These are phyloP conservation scores for Nicotiana noctiflora DNA, from an alignment of 257 asterid genomes.

Conservation along the genomic window DNA sequence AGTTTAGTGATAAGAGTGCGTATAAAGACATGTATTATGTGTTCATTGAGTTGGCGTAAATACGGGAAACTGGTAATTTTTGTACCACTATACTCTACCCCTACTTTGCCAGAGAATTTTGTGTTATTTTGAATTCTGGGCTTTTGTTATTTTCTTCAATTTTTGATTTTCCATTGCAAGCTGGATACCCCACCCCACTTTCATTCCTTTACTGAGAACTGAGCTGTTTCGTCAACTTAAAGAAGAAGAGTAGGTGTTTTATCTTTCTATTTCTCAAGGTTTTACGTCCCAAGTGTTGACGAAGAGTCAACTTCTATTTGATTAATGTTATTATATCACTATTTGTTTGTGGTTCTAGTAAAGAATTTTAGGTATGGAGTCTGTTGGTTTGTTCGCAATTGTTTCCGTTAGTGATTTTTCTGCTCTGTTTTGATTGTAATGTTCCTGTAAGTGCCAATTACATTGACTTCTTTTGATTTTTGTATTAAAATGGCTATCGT, in stretches of 20 bases:
- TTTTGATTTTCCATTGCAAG: conserved; percentile 9
- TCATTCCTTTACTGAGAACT: background rate
- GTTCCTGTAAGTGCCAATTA: background rate
- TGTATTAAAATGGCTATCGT: conserved; percentile 1
- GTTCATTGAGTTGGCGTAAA: no score
- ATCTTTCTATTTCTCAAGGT: background rate
- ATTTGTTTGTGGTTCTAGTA: background rate
- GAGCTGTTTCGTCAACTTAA: background rate
- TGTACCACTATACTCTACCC: background rate
- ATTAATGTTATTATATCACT: background rate
- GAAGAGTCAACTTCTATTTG: background rate
- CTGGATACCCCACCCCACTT: background rate
- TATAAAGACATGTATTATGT: no score
- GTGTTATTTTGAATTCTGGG: conserved; percentile 27
- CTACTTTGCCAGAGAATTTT: conserved; percentile 20
- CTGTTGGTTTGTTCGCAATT: background rate
- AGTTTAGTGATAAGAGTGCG: no score
- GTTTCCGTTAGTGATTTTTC: background rate
- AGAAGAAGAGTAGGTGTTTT: background rate
- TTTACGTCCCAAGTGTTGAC: background rate
- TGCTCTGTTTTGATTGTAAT: conserved; percentile 4
- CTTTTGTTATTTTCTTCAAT: conserved; percentile 16
- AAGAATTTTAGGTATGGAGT: background rate
- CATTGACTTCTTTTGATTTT: background rate
- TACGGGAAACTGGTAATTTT: no score